These are phyloP conservation scores for Eucalyptus microcorys DNA, from an alignment of 345 rosid species.

Conservation along the genomic window DNA sequence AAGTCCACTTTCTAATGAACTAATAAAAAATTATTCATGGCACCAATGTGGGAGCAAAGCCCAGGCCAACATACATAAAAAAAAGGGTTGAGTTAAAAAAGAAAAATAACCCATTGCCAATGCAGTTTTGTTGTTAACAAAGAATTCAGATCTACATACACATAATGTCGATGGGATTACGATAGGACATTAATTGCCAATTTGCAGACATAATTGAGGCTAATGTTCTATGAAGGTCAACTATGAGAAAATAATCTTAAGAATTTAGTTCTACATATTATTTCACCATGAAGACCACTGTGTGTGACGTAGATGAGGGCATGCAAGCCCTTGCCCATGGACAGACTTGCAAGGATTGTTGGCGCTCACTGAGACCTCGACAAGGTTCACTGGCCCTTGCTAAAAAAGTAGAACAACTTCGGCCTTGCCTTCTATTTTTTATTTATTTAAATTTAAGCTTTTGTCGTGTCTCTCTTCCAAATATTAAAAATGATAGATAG, in stretches of 20 bases:
- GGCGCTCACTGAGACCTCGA: not conserved
- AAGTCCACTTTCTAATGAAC: not conserved
- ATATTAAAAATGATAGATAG: not conserved
- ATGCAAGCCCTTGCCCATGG: fast-evolving
- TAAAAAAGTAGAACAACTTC: not conserved
- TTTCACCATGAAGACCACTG: not conserved
- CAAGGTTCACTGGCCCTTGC: no score
- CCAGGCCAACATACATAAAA: not conserved
- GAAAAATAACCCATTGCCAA: not conserved
- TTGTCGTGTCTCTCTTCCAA: not conserved
- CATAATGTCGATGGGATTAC: not conserved
- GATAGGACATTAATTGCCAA: not conserved
- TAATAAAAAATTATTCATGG: not conserved
- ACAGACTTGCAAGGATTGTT: not conserved
- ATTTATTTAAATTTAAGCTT: not conserved
- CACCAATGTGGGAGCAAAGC: not conserved
- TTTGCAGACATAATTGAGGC: not conserved
- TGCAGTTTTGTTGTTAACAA: not conserved
- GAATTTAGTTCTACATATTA: not conserved
- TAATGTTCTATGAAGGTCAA: not conserved
- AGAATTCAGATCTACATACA: not conserved
- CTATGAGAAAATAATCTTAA: not conserved
- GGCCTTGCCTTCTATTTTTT: not conserved
- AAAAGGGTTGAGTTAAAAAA: not conserved
- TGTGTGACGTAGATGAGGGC: fast-evolving